These are phyloP conservation scores for Microcyclospora pomicola DNA, from an alignment of 2,329 filamentous ascomycete genomes.

Conservation along the genomic window DNA sequence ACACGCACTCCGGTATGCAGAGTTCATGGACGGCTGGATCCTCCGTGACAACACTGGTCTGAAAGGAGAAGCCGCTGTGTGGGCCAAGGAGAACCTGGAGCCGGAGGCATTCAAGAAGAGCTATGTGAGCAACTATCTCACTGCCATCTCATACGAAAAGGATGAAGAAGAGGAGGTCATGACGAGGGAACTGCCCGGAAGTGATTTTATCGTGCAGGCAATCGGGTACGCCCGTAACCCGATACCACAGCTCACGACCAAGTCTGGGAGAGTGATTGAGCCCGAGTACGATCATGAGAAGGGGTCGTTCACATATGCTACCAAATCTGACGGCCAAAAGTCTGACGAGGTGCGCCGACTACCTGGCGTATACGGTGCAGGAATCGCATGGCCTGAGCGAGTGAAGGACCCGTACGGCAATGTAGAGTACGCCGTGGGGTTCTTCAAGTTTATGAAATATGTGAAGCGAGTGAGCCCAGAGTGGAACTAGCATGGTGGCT, in stretches of 20 bases:
- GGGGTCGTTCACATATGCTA: slow-evolving; percentile 20
- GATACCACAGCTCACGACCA: slow-evolving; percentile 33
- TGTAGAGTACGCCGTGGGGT: slow-evolving; percentile 47
- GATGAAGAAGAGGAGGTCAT: slow-evolving; percentile 37
- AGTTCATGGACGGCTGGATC: slow-evolving; percentile 50
- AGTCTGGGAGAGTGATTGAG: slow-evolving; percentile 16
- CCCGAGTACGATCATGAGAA: slow-evolving; percentile 33
- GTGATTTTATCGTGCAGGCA: slow-evolving; percentile 43
- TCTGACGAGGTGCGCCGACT: slow-evolving; percentile 21
- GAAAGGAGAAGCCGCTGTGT: slow-evolving; percentile 47
- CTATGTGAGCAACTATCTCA: slow-evolving; percentile 30
- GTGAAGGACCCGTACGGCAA: slow-evolving; percentile 49
- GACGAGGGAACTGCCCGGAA: slow-evolving; percentile 33
- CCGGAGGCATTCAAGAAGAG: slow-evolving; percentile 33
- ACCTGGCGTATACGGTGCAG: slow-evolving; percentile 44
- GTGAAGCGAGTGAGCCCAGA: slow-evolving; percentile 40
- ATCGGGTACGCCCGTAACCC: slow-evolving; percentile 43
- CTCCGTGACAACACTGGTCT: slow-evolving; percentile 51
- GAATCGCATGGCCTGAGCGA: slow-evolving; percentile 49
- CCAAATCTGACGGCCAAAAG: slow-evolving; percentile 6
- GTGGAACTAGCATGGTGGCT: slow-evolving; percentile 28
- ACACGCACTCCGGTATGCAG: slow-evolving; percentile 47
- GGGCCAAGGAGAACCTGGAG: slow-evolving; percentile 46
- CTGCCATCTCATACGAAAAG: slow-evolving; percentile 29
- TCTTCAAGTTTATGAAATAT: slow-evolving; percentile 54